Percentiles rank a stretch among this genome's conserved stretches.
Evolutionary conservation across 495 filamentous ascomycete genomes (phyloP).

Genomic region (Parathielavia appendiculata): DNA sequence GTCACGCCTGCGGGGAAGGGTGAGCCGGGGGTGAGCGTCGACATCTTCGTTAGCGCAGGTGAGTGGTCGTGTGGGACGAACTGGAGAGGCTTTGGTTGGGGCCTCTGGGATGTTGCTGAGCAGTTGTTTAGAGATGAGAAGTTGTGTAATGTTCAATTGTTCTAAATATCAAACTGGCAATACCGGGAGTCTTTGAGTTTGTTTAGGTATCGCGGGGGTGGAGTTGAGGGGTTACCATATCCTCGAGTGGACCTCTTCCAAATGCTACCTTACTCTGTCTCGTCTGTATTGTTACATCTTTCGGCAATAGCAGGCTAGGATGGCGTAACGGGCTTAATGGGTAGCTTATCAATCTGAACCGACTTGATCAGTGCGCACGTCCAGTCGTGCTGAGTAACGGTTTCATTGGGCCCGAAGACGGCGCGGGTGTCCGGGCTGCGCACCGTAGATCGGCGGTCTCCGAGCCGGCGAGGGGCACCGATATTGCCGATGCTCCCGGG

Average conservation of each 20-base stretch:
- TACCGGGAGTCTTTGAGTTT: not conserved
- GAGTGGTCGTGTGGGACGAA: conserved; percentile 2
- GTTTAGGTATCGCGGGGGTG: not conserved
- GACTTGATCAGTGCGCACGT: not conserved
- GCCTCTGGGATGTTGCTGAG: not conserved
- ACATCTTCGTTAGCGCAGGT: conserved; percentile 50
- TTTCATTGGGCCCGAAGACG: too few species aligned
- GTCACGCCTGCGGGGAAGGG: conserved; percentile 72
- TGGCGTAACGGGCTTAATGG: conserved; percentile 10
- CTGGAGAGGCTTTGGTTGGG: not conserved
- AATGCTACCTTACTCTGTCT: not conserved
- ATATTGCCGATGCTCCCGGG: not conserved
- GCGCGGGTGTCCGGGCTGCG: not conserved
- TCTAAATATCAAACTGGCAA: not conserved
- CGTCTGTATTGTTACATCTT: too few species aligned
- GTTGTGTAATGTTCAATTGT: not conserved
- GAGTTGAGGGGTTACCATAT: not conserved
- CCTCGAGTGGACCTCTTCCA: not conserved
- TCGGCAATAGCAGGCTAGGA: not conserved
- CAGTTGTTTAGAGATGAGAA: not conserved
- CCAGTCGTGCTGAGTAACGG: too few species aligned
- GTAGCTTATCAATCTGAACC: not conserved
- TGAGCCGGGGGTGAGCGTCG: conserved; percentile 72
- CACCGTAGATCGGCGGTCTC: not conserved
- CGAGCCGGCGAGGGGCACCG: too few species aligned